phyloP scores from a whole-genome alignment of 768 basidiomycete species.

The Infundibulicybe gibba region DNA sequence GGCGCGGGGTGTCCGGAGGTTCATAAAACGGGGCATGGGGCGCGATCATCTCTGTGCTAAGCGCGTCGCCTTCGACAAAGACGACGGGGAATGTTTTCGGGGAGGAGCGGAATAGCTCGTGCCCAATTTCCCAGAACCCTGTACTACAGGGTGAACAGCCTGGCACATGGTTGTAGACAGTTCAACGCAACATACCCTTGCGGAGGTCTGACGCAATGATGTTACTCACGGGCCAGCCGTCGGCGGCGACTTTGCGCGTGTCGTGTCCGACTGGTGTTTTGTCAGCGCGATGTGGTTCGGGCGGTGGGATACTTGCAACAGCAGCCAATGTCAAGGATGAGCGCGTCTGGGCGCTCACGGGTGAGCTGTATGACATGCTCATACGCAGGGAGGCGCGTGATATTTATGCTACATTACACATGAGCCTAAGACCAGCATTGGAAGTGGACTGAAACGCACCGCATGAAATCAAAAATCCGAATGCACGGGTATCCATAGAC shows the following conservation, averaged over 20 bases:
- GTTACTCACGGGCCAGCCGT: slow-evolving; percentile 26
- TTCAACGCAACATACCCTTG: slow-evolving; percentile 14
- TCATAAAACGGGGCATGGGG: slow-evolving; percentile 15
- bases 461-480: slow-evolving; percentile 21
- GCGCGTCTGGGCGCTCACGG: slow-evolving; percentile 12
- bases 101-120: slow-evolving; percentile 46
- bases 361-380: slow-evolving; percentile 17
- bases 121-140: slow-evolving; percentile 56
- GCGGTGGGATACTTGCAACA: slow-evolving; percentile 18
- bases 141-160: neutral
- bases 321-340: slow-evolving; percentile 31
- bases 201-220: slow-evolving; percentile 26
- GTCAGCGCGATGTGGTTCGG: neutral
- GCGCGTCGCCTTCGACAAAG: slow-evolving; percentile 47
- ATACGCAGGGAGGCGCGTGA: slow-evolving; percentile 24
- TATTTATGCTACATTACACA: slow-evolving; percentile 12
- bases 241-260: slow-evolving; percentile 23
- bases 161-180: neutral
- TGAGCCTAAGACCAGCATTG: neutral
- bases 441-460: slow-evolving; percentile 9
- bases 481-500: slow-evolving; percentile 28
- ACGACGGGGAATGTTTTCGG: slow-evolving; percentile 41
- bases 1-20: slow-evolving; percentile 16
- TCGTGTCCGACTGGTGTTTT: slow-evolving; percentile 25
- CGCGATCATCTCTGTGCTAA: slow-evolving; percentile 36